These are phyloP conservation scores for Notholithocarpus densiflorus DNA, from an alignment of 306 rosid genomes.

Conservation along the genomic window DNA sequence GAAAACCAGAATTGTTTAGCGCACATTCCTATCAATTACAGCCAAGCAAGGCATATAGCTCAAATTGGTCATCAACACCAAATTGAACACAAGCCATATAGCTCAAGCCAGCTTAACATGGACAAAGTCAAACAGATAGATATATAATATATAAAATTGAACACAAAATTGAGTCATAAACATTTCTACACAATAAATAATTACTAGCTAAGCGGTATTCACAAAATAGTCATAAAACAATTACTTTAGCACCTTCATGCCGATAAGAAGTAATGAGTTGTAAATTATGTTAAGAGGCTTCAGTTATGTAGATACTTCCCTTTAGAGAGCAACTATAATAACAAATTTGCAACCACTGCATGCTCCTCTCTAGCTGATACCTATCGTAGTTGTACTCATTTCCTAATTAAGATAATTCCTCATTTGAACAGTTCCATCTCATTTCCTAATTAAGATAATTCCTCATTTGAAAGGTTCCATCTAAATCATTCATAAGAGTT, in stretches of 20 bases:
- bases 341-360: neutral
- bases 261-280: neutral
- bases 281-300: neutral
- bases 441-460: neutral
- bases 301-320: too few relatives aligned
- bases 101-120: neutral
- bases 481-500: slow-evolving; percentile 59
- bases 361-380: neutral
- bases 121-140: neutral
- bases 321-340: too few relatives aligned
- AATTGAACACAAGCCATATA: too few relatives aligned
- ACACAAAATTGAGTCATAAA: neutral
- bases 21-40: neutral
- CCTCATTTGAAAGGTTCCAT: neutral
- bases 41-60: neutral
- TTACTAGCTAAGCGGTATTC: neutral
- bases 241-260: neutral
- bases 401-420: too few relatives aligned
- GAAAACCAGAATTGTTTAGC: too few relatives aligned
- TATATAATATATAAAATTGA: too few relatives aligned
- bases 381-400: neutral
- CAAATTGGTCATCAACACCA: neutral
- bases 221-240: neutral
- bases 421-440: neutral
- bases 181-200: neutral